These are phyloP conservation scores for Cucurbita maxima DNA, from an alignment of 306 rosid genomes.

Conservation along the genomic window DNA sequence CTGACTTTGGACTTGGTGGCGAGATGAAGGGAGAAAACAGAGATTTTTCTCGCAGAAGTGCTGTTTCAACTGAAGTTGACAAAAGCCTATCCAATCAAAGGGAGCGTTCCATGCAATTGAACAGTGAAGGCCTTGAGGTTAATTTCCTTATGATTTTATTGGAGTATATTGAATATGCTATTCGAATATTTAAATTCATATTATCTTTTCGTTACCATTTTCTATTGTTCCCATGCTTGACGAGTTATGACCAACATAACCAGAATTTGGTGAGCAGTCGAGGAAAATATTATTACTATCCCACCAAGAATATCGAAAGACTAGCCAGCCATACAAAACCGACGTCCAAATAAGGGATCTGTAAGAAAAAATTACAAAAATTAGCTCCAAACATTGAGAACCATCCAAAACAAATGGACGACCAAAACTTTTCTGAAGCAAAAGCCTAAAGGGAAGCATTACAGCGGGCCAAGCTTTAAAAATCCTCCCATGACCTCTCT, in stretches of 20 bases:
- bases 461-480: background rate
- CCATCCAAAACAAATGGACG: background rate
- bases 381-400: background rate
- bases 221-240: background rate
- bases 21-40: slow-evolving; percentile 49
- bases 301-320: background rate
- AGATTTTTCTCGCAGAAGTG: slow-evolving; percentile 39
- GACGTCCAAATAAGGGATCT: background rate
- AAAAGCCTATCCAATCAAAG: slow-evolving; percentile 67
- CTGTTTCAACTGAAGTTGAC: slow-evolving; percentile 60
- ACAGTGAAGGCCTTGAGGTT: slow-evolving; percentile 99
- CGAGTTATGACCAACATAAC: background rate
- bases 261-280: background rate
- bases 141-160: slow-evolving; percentile 7
- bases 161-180: background rate
- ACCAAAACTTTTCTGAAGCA: background rate
- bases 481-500: background rate
- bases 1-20: slow-evolving; percentile 35
- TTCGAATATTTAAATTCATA: background rate
- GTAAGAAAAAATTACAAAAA: background rate
- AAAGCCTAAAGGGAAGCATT: background rate
- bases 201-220: background rate
- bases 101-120: slow-evolving; percentile 80
- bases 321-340: background rate
- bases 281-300: background rate